Evolutionary conservation across 2,329 filamentous ascomycete genomes (phyloP), one percentile per base, ranked within the genome.

Genomic region (Colletotrichum echinochloae): DNA sequence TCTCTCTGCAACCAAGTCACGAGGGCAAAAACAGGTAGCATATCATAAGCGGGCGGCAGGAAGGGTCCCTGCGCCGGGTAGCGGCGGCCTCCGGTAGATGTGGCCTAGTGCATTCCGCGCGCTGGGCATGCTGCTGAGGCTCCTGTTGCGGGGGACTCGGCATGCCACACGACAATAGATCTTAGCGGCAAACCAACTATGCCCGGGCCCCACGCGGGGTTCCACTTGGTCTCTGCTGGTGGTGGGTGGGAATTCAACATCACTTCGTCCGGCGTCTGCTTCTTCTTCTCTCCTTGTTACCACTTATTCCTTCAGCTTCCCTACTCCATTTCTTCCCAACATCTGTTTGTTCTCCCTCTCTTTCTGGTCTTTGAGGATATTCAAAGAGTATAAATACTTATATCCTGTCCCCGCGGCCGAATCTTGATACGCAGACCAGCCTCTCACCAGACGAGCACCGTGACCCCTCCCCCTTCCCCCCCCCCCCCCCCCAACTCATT

Each of bases 31-130:
- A 3, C 2, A 35, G 18, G 20, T 55, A 33, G 16, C 28, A 33
- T 33, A 28, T 28, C 52, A 26, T 26, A 39, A 56, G 52, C 35
- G n/a, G 54, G 52, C 33, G 52, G 37, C 23, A 39, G n/a, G 52
- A 26, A 14, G 30, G 33, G 33, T 35, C 52, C 52, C 33, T 55
- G 52, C 57, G 30, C 59, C 67, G 67, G 67, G 67, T 67, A 63
- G 67, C 67, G 67, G 67, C 67, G 67, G 67, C 67, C 52, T 70
- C 64, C 67, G 67, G 64, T 56, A 67, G 67, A 54, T 70, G 62
- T 30, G 44, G 44, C 9, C 56, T 59, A 62, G 67, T 66, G 64
- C 67, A 66, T 66, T 70, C 56, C 63, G 51, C 51, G 35, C 37
- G 46, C 56, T 39, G 60, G 51, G 62, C 26, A 60, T 37, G 51